A percentile compares a stretch with the other conserved stretches of the same genome.
phyloP scores from a whole-genome alignment of 352 stramenopile genomes.

The Halophytophthora polymorphica region DNA sequence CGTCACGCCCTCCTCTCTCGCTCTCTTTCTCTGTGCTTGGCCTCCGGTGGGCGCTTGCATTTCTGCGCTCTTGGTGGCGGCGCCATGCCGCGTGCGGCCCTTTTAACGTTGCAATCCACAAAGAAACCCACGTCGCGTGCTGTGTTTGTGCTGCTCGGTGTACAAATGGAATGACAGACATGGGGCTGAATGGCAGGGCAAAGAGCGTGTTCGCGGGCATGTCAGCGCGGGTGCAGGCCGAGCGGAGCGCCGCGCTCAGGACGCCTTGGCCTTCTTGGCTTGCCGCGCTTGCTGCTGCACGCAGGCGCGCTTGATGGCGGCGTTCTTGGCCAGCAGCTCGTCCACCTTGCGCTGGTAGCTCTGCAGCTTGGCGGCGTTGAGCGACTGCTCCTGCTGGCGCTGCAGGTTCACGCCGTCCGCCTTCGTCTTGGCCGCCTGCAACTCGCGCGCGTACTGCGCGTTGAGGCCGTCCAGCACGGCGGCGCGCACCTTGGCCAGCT shows the following conservation, averaged over 20 bases:
- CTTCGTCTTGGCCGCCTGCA: constrained; percentile 33
- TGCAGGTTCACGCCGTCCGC: constrained; percentile 56
- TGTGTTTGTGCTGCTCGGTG: too few species aligned
- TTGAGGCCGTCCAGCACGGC: constrained; percentile 67
- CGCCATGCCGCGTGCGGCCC: constrained; percentile 20
- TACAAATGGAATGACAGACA: too few species aligned
- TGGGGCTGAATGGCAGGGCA: too few species aligned
- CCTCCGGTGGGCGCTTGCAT: constrained; percentile 6
- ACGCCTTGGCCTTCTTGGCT: constrained; percentile 42
- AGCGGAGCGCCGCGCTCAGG: too few species aligned
- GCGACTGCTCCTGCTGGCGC: constrained; percentile 65
- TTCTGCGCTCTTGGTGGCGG: constrained; percentile 30
- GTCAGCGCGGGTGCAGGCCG: too few species aligned
- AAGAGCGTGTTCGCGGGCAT: too few species aligned
- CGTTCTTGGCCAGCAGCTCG: constrained; percentile 66
- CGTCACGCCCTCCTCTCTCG: too few species aligned
- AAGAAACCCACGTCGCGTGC: not conserved
- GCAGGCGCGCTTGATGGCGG: constrained; percentile 44
- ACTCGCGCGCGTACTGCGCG: constrained; percentile 41
- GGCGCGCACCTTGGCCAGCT: constrained; percentile 58
- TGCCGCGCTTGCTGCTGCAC: constrained; percentile 14
- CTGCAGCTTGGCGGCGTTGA: constrained; percentile 61
- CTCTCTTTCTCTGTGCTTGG: too few species aligned
- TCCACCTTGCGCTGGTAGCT: constrained; percentile 54
- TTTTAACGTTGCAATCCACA: constrained; percentile 8